These are phyloP conservation scores for Silene uniflora DNA, from an alignment of 148 eudicot species.

Conservation along the genomic window DNA sequence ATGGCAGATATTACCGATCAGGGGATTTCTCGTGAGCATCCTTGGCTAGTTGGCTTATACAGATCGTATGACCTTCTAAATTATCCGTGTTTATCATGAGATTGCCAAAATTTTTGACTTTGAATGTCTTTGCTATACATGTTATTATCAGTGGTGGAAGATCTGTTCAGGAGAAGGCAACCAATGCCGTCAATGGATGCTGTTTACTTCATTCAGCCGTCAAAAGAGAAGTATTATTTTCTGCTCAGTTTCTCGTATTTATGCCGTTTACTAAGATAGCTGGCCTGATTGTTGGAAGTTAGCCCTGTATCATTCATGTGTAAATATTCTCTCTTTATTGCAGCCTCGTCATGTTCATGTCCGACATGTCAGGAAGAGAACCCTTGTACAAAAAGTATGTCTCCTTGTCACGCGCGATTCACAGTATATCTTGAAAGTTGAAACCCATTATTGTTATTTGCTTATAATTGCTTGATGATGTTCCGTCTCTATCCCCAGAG, in stretches of 20 bases:
- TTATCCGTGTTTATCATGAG: neutral
- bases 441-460: constrained; percentile 5
- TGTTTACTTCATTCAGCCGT: constrained; percentile 89
- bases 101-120: neutral
- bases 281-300: no score
- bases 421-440: neutral
- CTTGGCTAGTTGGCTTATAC: constrained; percentile 3
- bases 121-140: neutral
- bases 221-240: constrained; percentile 77
- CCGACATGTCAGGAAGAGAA: constrained; percentile 99
- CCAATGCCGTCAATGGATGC: constrained; percentile 97
- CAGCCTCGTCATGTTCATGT: constrained; percentile 95
- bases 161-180: constrained; percentile 89
- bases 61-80: neutral
- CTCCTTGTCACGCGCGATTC: constrained; percentile 6
- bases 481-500: constrained; percentile 44
- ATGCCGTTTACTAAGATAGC: no score
- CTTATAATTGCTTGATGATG: constrained; percentile 18
- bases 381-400: constrained; percentile 91
- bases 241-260: neutral
- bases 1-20: constrained; percentile 98
- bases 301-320: neutral
- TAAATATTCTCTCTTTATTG: constrained; percentile 25
- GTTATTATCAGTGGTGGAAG: constrained; percentile 87
- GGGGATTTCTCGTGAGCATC: constrained; percentile 81